Base-by-base conservation (phyloP, 2,329 filamentous ascomycete species). In the Reticulascus tulasneorum region DNA sequence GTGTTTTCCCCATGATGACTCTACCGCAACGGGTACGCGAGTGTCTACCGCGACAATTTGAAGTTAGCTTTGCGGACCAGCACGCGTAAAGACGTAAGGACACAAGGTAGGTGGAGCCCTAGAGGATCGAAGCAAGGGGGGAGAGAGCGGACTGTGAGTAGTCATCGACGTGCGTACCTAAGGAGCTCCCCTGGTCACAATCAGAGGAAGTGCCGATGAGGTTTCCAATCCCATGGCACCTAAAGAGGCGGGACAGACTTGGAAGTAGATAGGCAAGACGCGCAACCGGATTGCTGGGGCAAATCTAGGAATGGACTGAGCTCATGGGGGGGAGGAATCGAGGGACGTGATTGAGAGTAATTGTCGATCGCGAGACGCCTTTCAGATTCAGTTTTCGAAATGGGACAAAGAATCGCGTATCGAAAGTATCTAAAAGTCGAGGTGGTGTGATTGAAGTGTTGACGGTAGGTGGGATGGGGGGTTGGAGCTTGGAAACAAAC, bases 1-100 rank as follows among this genome's bases (percentile, higher is more conserved):
- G 58, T 42, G 56, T 59, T 49, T 71, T 71, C 35, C 61, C 62
- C 66, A 71, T 66, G 42, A 39, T 60, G 47, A 16, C 27, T 36
- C 25, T 33, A 27, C 18, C 21, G 38, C 32, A 19, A 34, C 34
- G 40, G 24, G 13, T 24, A 21, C 23, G 19, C 33, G 31, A 28
- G 37, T 30, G 29, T 33, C 40, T 42, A 25, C 21, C 9, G 24
- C 29, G 15, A 23, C 8, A 11, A 16, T 20, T 22, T 7, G 28
- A 15, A 10, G 39, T 42, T n/a, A 42, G 39, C 37, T 15, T 17
- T n/a, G 20, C 19, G 12, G 21, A 11, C 20, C 25, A 9, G 21
- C 28, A 25, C 11, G 23, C 34, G 34, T 10, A 17, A 8, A 18
- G 16, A n/a, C 11, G 16, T 9, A 22, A 10, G 18, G 8, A 26